A percentile compares a stretch with the other conserved stretches of the same genome.
phyloP scores from a whole-genome alignment of 805 yeast species.

The Candida hungchunana region DNA sequence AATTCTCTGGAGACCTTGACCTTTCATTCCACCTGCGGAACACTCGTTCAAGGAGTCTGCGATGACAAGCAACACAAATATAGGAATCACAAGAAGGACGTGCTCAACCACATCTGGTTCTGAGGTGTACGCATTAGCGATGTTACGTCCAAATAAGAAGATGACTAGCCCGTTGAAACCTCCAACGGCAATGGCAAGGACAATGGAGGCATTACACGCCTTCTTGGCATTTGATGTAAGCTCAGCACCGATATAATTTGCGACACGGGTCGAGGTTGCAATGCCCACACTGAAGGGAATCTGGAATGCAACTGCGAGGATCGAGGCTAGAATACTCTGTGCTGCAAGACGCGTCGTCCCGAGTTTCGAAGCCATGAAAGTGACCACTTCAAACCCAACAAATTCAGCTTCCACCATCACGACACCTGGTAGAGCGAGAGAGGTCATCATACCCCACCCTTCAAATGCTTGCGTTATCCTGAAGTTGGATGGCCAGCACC shows the following conservation, averaged over 20 bases:
- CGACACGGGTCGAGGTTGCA: constrained; percentile 67
- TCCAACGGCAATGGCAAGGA: background rate
- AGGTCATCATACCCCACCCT: constrained; percentile 47
- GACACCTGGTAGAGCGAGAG: constrained; percentile 64
- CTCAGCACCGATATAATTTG: constrained; percentile 61
- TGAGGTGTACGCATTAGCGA: background rate
- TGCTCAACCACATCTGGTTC: background rate
- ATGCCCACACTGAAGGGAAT: constrained; percentile 67
- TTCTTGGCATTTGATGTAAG: constrained; percentile 40
- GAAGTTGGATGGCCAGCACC: constrained; percentile 14
- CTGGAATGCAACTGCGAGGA: constrained; percentile 60
- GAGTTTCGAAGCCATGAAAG: constrained; percentile 61
- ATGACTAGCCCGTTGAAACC: background rate
- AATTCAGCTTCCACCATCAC: constrained; percentile 73
- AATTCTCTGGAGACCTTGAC: constrained; percentile 76
- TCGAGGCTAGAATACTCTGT: constrained; percentile 64
- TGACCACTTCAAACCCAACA: constrained; percentile 65
- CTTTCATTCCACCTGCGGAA: constrained; percentile 74
- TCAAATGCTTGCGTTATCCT: constrained; percentile 37
- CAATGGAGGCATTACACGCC: constrained; percentile 46
- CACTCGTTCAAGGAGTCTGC: background rate
- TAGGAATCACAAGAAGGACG: background rate
- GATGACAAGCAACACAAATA: background rate
- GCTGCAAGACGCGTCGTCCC: constrained; percentile 69
- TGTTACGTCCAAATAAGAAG: background rate